Conservation (phyloP, 2,329 filamentous ascomycete species). For the Thielaviopsis populi region DNA sequence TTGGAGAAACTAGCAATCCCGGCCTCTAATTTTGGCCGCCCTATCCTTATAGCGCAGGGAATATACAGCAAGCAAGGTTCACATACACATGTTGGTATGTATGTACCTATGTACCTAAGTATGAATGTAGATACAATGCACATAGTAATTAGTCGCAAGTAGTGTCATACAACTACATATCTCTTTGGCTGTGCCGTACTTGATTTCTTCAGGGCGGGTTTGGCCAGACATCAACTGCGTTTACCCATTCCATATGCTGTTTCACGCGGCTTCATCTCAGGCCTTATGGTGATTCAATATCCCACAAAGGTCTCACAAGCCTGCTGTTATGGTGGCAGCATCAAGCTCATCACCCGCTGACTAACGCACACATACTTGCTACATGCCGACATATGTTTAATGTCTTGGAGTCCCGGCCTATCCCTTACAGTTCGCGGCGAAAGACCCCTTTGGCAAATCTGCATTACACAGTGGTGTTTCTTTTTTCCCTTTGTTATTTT, state of each 20-base stretch:
- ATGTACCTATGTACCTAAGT: no score
- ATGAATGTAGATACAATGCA: no score
- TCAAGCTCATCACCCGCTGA: no score
- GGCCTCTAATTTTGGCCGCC: neutral
- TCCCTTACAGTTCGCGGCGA: neutral
- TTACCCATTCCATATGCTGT: neutral
- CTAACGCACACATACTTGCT: neutral
- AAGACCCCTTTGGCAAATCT: neutral
- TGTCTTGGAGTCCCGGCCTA: neutral
- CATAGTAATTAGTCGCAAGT: no score
- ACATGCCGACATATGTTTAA: neutral
- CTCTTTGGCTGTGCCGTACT: neutral
- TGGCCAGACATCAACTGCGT: neutral
- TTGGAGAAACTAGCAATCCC: slow-evolving; percentile 2
- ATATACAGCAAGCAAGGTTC: no score
- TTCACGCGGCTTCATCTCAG: neutral
- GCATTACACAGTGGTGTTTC: neutral
- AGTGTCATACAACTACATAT: neutral
- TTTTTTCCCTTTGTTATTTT: neutral
- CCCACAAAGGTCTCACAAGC: neutral
- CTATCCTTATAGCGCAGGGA: neutral
- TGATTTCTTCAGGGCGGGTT: neutral
- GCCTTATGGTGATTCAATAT: neutral
- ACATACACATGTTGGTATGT: no score
- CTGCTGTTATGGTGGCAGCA: neutral